Conservation (phyloP, 2,329 filamentous ascomycete species). For the Aaosphaeria pasadenensis region DNA sequence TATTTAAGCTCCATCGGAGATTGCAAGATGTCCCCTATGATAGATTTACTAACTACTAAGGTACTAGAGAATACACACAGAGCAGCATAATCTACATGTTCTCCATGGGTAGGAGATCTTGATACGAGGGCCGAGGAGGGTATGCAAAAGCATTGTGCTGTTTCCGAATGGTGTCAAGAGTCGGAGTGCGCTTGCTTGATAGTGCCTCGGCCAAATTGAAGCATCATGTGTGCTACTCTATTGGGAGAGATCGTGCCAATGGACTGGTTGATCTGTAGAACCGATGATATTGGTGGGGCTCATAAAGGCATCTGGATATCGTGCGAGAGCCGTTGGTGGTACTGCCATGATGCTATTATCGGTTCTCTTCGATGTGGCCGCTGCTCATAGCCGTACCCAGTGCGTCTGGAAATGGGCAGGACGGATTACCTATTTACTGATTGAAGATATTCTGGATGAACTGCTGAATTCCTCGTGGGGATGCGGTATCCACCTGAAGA, state of each 20-base stretch:
- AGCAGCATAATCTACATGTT: constrained; percentile 37
- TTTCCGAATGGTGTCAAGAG: constrained; percentile 26
- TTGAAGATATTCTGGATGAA: not conserved
- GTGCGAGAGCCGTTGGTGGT: too few relatives aligned
- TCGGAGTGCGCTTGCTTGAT: constrained; percentile 33
- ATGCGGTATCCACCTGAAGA: not conserved
- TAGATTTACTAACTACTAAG: constrained; percentile 44
- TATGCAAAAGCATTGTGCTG: constrained; percentile 44
- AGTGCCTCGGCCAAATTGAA: constrained; percentile 38
- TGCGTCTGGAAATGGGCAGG: not conserved
- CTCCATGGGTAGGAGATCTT: constrained; percentile 42
- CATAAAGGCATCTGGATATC: not conserved
- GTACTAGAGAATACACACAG: constrained; percentile 40
- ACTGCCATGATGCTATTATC: too few relatives aligned
- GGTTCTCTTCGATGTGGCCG: not conserved
- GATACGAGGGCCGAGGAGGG: constrained; percentile 42
- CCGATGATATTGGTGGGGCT: not conserved
- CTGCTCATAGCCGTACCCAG: not conserved
- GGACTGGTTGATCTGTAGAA: not conserved
- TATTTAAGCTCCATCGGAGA: constrained; percentile 30
- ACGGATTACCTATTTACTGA: not conserved
- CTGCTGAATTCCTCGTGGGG: not conserved
- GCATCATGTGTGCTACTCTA: constrained; percentile 26
- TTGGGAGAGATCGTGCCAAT: not conserved
- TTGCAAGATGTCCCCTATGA: constrained; percentile 26